Conservation (phyloP, 2,329 filamentous ascomycete species). For the Ophiostoma ulmi region DNA sequence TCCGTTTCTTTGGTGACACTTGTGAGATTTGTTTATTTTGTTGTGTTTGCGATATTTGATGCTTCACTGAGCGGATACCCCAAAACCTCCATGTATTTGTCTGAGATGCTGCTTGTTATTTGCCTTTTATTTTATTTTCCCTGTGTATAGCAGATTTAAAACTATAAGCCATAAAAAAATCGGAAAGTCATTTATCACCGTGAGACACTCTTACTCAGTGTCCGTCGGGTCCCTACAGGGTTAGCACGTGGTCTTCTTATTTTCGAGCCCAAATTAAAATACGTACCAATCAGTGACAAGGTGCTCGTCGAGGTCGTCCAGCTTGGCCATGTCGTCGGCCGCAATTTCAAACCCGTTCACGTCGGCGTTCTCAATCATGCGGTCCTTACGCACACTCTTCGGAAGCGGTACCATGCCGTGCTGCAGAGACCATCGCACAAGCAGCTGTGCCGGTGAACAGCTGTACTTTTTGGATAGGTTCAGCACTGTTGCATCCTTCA, state of each 20-base stretch:
- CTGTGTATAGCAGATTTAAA: background rate
- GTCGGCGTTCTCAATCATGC: constrained; percentile 61
- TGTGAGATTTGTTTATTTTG: too few relatives aligned
- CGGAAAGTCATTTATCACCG: background rate
- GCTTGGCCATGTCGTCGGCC: constrained; percentile 54
- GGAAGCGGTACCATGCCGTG: constrained; percentile 67
- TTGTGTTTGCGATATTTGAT: too few relatives aligned
- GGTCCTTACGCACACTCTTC: constrained; percentile 60
- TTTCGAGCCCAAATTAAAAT: background rate
- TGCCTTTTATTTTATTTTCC: too few relatives aligned
- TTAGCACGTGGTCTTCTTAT: background rate
- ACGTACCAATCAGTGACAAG: constrained; percentile 63
- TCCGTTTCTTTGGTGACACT: too few relatives aligned
- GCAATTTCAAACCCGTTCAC: constrained; percentile 58
- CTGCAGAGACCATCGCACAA: constrained; percentile 74
- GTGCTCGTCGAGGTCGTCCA: constrained; percentile 66
- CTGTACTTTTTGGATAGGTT: constrained; percentile 61
- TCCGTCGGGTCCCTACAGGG: constrained; percentile 20
- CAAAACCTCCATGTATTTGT: too few relatives aligned
- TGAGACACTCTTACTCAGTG: background rate
- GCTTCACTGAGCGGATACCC: too few relatives aligned
- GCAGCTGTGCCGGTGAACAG: constrained; percentile 66
- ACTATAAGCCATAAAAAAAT: too few relatives aligned
- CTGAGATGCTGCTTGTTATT: too few relatives aligned
- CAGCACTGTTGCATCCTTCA: constrained; percentile 61